Evolutionary conservation across 768 basidiomycete genomes (phyloP).

Genomic region (Calocera cornea): DNA sequence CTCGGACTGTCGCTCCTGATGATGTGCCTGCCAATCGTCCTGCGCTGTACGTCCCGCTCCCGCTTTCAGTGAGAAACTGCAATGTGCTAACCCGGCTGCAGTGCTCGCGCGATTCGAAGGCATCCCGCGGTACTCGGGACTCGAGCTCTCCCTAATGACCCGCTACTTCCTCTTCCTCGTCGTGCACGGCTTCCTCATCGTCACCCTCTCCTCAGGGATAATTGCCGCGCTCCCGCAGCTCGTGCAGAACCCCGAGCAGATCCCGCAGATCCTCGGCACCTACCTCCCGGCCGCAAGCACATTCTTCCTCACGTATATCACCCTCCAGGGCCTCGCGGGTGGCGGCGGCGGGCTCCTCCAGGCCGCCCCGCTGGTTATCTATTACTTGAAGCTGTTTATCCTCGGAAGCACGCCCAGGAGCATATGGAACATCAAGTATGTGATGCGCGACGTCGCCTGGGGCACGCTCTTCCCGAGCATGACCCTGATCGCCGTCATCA

Average conservation of each 20-base stretch:
- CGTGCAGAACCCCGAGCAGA: conserved; percentile 12
- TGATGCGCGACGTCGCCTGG: conserved; percentile 50
- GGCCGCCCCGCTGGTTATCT: conserved; percentile 57
- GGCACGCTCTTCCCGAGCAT: conserved; percentile 58
- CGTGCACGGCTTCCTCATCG: conserved; percentile 60
- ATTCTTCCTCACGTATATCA: conserved; percentile 52
- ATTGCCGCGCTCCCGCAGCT: conserved; percentile 27
- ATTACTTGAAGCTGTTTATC: conserved; percentile 81
- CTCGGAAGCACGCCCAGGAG: conserved; percentile 81
- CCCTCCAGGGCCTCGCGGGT: conserved; percentile 68
- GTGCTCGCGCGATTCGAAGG: conserved; percentile 56
- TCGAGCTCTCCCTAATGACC: conserved; percentile 58
- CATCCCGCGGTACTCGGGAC: conserved; percentile 49
- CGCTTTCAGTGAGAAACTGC: background rate
- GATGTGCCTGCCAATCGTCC: conserved; percentile 43
- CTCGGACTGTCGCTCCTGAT: conserved; percentile 48
- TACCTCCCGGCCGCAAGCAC: conserved; percentile 44
- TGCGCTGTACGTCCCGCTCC: conserved; percentile 33
- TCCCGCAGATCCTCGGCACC: conserved; percentile 27
- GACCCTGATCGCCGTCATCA: conserved; percentile 72
- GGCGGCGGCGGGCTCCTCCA: conserved; percentile 71
- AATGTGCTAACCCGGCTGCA: conserved; percentile 9
- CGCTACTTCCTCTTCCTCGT: conserved; percentile 58
- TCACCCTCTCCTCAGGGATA: conserved; percentile 49
- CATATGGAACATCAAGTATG: conserved; percentile 72